Conservation (phyloP, 164 flowering plant genomes). For the Berberis vulgaris region DNA sequence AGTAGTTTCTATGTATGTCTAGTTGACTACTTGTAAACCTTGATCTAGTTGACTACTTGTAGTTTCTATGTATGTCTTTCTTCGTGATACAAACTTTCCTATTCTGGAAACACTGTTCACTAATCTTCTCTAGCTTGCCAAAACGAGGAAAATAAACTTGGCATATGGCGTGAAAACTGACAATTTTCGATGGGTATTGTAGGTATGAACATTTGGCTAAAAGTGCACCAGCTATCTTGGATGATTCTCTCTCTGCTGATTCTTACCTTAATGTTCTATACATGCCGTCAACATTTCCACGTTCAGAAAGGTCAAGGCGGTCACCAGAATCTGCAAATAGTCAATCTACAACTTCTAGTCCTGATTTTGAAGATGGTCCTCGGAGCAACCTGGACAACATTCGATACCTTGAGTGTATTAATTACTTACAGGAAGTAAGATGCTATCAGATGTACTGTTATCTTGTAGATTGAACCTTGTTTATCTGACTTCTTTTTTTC, state of each 20-base stretch:
- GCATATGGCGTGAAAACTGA: background rate
- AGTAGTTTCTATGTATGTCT: no score
- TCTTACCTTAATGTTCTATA: slow-evolving; percentile 89
- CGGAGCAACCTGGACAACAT: slow-evolving; percentile 80
- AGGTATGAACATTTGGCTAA: slow-evolving; percentile 97
- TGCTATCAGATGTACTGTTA: background rate
- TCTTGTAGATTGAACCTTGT: no score
- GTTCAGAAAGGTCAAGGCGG: slow-evolving; percentile 83
- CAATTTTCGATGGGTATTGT: slow-evolving; percentile 11
- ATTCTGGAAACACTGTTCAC: no score
- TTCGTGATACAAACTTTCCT: no score
- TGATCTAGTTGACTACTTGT: no score
- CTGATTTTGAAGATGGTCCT: slow-evolving; percentile 76
- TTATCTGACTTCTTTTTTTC: no score
- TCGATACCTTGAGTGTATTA: slow-evolving; percentile 73
- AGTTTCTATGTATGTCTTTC: no score
- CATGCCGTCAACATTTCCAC: slow-evolving; percentile 99
- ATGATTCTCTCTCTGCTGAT: slow-evolving; percentile 99
- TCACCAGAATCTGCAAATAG: slow-evolving; percentile 47
- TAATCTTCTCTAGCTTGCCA: background rate
- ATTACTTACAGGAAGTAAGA: slow-evolving; percentile 90
- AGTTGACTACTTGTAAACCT: no score
- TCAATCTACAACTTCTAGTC: slow-evolving; percentile 30
- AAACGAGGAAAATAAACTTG: background rate
- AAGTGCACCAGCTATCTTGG: slow-evolving; percentile 97